Evolutionary conservation across 73 alveolate genomes (phyloP), one percentile per base, ranked within the genome.

Genomic region (Paramecium caudatum): DNA sequence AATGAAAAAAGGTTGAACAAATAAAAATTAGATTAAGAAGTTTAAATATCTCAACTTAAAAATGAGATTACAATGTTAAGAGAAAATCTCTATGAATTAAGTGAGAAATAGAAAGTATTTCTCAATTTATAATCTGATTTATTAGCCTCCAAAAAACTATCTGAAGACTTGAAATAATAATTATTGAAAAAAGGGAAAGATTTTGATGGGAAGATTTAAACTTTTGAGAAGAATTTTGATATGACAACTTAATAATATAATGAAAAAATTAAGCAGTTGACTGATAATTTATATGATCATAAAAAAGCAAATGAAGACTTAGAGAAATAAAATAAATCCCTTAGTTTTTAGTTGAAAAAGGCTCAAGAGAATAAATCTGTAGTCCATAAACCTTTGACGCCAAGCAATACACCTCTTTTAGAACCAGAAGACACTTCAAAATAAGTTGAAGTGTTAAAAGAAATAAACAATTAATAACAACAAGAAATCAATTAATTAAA

Each of bases 21-120:
- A 55, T 55, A 55, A 55, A 55, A 55, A 55, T 43, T 55, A 27
- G 80, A 55, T 6, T 55, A 23, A 27, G 80, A 55, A 55, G 30
- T 55, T 4, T 21, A 55, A 55, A 55, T 55, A 55, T 55, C 45
- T 55, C 46, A 55, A 23, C n/a, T 27, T 8, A 55, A 25, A 27
- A 55, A 55, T 55, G 80, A 55, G 30, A 55, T 55, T 9, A 55
- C 23, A 10, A 55, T 55, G 43, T 10, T 55, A 7, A 55, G 80
- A 23, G 23, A 55, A 10, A 55, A 55, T 16, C 17, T 21, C 0
- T 55, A 55, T 27, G 80, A 55, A 55, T 55, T 55, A 23, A 55
- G 80, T 55, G 80, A 55, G 80, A 55, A 21, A 55, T 55, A 55
- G 13, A 23, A 55, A 55, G 23, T 27, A 7, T 55, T 12, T 55